Conservation (phyloP, 2,329 filamentous ascomycete species). For the Hortaea werneckii region DNA sequence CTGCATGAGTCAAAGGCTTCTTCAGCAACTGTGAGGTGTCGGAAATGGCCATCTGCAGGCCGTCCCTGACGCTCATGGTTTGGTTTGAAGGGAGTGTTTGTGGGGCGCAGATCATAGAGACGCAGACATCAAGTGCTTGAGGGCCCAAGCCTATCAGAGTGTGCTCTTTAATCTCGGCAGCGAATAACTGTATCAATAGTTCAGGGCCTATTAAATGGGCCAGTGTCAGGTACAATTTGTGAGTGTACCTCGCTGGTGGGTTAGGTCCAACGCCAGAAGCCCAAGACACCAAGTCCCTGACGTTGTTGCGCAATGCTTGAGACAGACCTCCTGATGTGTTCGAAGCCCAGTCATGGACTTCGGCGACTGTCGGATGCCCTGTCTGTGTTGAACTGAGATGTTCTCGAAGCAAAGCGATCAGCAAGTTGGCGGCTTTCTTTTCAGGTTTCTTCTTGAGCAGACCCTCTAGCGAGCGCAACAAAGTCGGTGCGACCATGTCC, state of each 20-base stretch:
- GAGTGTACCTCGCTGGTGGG: conserved; percentile 57
- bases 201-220: conserved; percentile 53
- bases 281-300: conserved; percentile 59
- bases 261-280: conserved; percentile 37
- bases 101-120: conserved; percentile 59
- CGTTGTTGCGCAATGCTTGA: conserved; percentile 48
- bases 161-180: conserved; percentile 58
- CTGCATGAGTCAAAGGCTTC: conserved; percentile 47
- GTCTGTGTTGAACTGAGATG: conserved; percentile 23
- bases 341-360: conserved; percentile 3
- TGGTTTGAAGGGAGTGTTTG: conserved; percentile 16
- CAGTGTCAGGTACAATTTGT: conserved; percentile 56
- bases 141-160: conserved; percentile 49
- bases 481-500: conserved; percentile 57
- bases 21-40: conserved; percentile 46
- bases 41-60: conserved; percentile 39
- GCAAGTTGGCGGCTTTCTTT: conserved; percentile 56
- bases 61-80: conserved; percentile 13
- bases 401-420: conserved; percentile 55
- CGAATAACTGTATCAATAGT: conserved; percentile 49
- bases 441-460: conserved; percentile 58
- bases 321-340: conserved; percentile 42
- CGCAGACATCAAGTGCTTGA: conserved; percentile 58
- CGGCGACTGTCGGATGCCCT: conserved; percentile 32
- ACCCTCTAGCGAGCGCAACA: conserved; percentile 57